Evolutionary conservation across 805 yeast species (phyloP).

Genomic region (Wickerhamomyces xylosicus): DNA sequence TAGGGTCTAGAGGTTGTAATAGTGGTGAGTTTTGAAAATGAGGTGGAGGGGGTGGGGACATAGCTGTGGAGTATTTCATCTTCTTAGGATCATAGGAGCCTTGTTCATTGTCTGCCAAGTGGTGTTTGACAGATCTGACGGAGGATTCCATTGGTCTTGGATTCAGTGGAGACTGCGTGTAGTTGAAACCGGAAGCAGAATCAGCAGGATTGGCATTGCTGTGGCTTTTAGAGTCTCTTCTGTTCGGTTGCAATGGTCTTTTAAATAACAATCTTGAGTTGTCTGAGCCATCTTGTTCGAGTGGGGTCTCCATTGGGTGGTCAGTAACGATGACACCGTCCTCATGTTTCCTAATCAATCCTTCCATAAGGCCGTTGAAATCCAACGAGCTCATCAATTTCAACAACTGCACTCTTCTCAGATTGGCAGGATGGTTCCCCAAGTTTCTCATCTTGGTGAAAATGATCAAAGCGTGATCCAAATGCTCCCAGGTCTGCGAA

Average conservation of each 20-base stretch:
- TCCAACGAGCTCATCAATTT: constrained; percentile 57
- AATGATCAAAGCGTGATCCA: constrained; percentile 61
- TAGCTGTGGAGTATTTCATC: no score
- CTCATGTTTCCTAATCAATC: constrained; percentile 45
- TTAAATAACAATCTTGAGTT: not conserved
- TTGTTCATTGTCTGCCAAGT: not conserved
- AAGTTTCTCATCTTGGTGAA: constrained; percentile 68
- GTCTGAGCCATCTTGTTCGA: not conserved
- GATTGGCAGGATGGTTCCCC: constrained; percentile 74
- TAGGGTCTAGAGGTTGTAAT: not conserved
- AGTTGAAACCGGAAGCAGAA: not conserved
- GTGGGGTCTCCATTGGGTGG: not conserved
- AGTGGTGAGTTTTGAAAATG: not conserved
- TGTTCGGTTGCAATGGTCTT: no score
- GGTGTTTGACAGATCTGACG: not conserved
- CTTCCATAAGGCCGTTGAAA: constrained; percentile 54
- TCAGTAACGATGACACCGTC: constrained; percentile 20
- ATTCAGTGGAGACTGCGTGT: not conserved
- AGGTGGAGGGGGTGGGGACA: not conserved
- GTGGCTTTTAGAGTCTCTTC: not conserved
- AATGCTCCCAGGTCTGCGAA: constrained; percentile 59
- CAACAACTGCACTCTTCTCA: constrained; percentile 61
- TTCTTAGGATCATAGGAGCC: not conserved
- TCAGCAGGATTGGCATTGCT: not conserved
- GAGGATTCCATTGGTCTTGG: not conserved